A percentile compares a stretch with the other conserved stretches of the same genome.
Evolutionary conservation across 805 yeast species (phyloP).

Genomic region (Candida verbasci): DNA sequence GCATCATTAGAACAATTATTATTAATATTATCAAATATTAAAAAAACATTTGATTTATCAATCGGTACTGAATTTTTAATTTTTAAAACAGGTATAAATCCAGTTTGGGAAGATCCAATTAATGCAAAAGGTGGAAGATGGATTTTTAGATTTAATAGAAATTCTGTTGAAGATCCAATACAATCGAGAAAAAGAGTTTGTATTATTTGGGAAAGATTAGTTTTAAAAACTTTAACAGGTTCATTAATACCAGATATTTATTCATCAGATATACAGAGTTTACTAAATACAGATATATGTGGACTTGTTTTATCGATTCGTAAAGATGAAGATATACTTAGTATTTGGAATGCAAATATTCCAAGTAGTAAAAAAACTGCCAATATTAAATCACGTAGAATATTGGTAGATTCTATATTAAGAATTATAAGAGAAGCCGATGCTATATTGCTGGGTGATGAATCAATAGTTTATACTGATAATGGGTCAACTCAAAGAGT

Average conservation of each 20-base stretch:
- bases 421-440: conserved; percentile 47
- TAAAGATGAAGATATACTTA: conserved; percentile 54
- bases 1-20: conserved; percentile 53
- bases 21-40: conserved; percentile 38
- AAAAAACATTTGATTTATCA: conserved; percentile 33
- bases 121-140: conserved; percentile 61
- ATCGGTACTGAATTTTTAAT: conserved; percentile 51
- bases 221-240: conserved; percentile 50
- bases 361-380: conserved; percentile 39
- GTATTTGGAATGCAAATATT: conserved; percentile 58
- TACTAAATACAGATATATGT: conserved; percentile 46
- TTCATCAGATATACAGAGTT: conserved; percentile 28
- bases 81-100: conserved; percentile 56
- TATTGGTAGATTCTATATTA: conserved; percentile 44
- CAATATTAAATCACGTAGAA: conserved; percentile 41
- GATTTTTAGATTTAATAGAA: conserved; percentile 45
- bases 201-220: conserved; percentile 53
- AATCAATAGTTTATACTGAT: conserved; percentile 27
- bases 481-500: conserved; percentile 38
- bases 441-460: conserved; percentile 32
- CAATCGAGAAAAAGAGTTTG: conserved; percentile 31
- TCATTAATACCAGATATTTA: conserved; percentile 37
- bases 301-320: conserved; percentile 60
- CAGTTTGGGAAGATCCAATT: conserved; percentile 65
- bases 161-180: conserved; percentile 13